phyloP scores from a whole-genome alignment of 768 basidiomycete species.

The Boletus eberwhitei region DNA sequence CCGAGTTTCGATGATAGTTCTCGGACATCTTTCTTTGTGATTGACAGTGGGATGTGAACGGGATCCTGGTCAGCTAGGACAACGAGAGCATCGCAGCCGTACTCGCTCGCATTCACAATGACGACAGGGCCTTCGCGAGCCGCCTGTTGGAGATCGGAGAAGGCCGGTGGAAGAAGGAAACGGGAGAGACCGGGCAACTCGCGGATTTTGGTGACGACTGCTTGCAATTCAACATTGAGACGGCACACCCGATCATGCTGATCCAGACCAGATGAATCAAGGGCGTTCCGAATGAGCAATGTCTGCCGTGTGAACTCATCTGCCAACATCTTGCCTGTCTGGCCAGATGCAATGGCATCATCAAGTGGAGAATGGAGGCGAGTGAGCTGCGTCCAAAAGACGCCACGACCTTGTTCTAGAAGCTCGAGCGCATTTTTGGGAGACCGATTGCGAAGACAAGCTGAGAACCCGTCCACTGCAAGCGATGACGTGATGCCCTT shows the following conservation, averaged over 20 bases:
- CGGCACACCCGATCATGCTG: not conserved
- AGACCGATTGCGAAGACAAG: not conserved
- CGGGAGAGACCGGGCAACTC: not conserved
- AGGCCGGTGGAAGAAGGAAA: not conserved
- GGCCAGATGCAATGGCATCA: not conserved
- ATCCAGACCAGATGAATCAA: not conserved
- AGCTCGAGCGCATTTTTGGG: not conserved
- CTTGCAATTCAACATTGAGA: not conserved
- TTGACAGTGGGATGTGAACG: not conserved
- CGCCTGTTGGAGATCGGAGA: too few species aligned
- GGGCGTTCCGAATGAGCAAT: not conserved
- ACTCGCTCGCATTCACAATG: too few species aligned
- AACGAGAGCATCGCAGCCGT: not conserved
- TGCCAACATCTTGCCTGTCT: not conserved
- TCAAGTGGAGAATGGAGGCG: not conserved
- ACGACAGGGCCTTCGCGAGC: too few species aligned
- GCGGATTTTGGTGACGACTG: not conserved
- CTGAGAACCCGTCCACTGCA: not conserved
- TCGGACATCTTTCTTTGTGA: too few species aligned
- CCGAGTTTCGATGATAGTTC: not conserved
- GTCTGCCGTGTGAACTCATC: not conserved
- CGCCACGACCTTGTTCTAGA: not conserved
- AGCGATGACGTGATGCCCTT: not conserved
- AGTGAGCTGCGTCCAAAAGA: not conserved
- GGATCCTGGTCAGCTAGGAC: not conserved